Evolutionary conservation across 139 green algal species (phyloP).

Genomic region (Mychonastes homosphaera): DNA sequence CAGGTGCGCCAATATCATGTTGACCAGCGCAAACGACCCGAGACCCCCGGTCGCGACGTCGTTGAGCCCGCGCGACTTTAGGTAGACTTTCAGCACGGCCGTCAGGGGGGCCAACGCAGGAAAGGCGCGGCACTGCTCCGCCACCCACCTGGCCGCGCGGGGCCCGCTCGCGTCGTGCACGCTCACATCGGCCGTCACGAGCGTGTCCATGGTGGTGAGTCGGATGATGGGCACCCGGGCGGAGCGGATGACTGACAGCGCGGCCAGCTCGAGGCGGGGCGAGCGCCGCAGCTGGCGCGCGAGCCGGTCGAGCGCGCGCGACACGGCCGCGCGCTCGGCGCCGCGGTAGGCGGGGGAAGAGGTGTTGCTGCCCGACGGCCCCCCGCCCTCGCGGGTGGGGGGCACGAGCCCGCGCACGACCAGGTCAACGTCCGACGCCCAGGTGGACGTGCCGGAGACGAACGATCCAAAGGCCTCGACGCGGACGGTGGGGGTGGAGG

Average conservation of each 20-base stretch:
- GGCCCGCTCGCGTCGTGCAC: slow-evolving; percentile 37
- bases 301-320: slow-evolving; percentile 16
- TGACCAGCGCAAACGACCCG: slow-evolving; percentile 40
- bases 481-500: slow-evolving; percentile 2
- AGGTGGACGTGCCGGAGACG: slow-evolving; percentile 42
- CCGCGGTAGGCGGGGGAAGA: slow-evolving; percentile 20
- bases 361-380: too few species aligned
- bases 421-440: too few species aligned
- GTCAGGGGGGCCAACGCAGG: background rate
- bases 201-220: slow-evolving; percentile 17
- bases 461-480: slow-evolving; percentile 49
- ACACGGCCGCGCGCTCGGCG: slow-evolving; percentile 16
- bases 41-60: slow-evolving; percentile 45
- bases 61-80: slow-evolving; percentile 26
- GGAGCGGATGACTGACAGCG: slow-evolving; percentile 35
- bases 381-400: too few species aligned
- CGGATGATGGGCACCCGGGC: slow-evolving; percentile 53
- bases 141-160: slow-evolving; percentile 36
- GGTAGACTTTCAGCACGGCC: slow-evolving; percentile 21
- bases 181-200: slow-evolving; percentile 36
- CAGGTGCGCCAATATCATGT: slow-evolving; percentile 57
- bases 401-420: too few species aligned
- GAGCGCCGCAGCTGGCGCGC: slow-evolving; percentile 16
- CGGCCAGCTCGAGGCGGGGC: slow-evolving; percentile 21
- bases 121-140: slow-evolving; percentile 22